Percentiles rank a stretch among this genome's conserved stretches.
Evolutionary conservation across 2,329 filamentous ascomycete genomes (phyloP).

Genomic region (Aspergillus ruber): DNA sequence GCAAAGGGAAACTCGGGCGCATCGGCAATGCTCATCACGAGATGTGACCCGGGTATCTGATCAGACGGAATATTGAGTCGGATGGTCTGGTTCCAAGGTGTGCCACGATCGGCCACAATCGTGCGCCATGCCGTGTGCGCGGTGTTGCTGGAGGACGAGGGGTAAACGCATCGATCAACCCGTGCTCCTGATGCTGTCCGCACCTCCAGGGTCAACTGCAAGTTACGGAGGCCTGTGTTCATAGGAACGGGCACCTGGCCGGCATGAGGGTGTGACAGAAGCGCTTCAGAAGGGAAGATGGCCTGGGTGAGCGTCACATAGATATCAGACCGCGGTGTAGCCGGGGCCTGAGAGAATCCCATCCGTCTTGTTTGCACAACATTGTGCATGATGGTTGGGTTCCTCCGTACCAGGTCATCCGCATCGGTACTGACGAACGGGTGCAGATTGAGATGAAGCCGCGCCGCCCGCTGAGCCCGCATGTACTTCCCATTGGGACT

Average conservation of each 20-base stretch:
- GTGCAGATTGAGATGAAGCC: slow-evolving; percentile 71
- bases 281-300: slow-evolving; percentile 61
- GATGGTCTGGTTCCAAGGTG: slow-evolving; percentile 82
- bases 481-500: slow-evolving; percentile 69
- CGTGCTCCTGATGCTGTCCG: slow-evolving; percentile 70
- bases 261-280: slow-evolving; percentile 64
- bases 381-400: slow-evolving; percentile 78
- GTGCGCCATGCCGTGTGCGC: slow-evolving; percentile 84
- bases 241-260: slow-evolving; percentile 71
- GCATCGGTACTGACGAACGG: slow-evolving; percentile 72
- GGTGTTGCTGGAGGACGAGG: slow-evolving; percentile 67
- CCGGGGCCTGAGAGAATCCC: slow-evolving; percentile 87
- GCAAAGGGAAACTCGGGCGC: slow-evolving; percentile 84
- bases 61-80: slow-evolving; percentile 70
- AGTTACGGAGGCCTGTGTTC: slow-evolving; percentile 59
- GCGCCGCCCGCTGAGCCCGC: slow-evolving; percentile 65
- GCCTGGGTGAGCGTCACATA: slow-evolving; percentile 82
- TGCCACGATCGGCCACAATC: slow-evolving; percentile 68
- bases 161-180: slow-evolving; percentile 80
- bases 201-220: slow-evolving; percentile 87
- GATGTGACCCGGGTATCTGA: slow-evolving; percentile 74
- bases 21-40: slow-evolving; percentile 86
- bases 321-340: slow-evolving; percentile 83
- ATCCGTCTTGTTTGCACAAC: slow-evolving; percentile 79
- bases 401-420: slow-evolving; percentile 73